Evolutionary conservation across 441 rosid genomes (phyloP).

Genomic region (Aleurites moluccanus): DNA sequence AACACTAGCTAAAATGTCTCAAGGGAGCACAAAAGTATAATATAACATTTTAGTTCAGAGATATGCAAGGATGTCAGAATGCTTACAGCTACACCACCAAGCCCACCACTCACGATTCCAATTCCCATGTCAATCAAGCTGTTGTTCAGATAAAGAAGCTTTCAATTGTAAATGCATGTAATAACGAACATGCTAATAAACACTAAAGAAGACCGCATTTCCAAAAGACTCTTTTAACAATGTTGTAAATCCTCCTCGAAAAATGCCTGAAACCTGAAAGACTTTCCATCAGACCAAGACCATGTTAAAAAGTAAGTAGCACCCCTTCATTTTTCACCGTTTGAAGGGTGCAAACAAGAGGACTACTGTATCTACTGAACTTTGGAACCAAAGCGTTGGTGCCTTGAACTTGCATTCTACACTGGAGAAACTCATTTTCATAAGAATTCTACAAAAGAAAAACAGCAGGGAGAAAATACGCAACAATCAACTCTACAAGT

Average conservation of each 20-base stretch:
- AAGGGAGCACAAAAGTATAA: not conserved
- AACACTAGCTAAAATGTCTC: conserved; percentile 11
- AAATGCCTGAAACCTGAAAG: conserved; percentile 80
- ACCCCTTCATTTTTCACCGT: conserved; percentile 83
- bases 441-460: conserved; percentile 23
- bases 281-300: conserved; percentile 36
- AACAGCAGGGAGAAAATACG: not conserved
- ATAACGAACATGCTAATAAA: conserved; percentile 70
- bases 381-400: conserved; percentile 65
- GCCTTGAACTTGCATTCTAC: conserved; percentile 99
- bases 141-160: conserved; percentile 41
- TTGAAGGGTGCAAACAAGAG: conserved; percentile 77
- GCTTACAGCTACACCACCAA: conserved; percentile 89
- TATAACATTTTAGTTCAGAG: not conserved
- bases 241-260: conserved; percentile 76
- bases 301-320: not conserved
- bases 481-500: conserved; percentile 8
- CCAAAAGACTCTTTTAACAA: conserved; percentile 78
- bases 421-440: conserved; percentile 60
- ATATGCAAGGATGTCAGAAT: conserved; percentile 18
- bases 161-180: conserved; percentile 58
- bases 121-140: conserved; percentile 73
- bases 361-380: conserved; percentile 56
- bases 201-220: conserved; percentile 74
- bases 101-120: conserved; percentile 74